Conservation (phyloP, 1,284 basidiomycete species). For the Meripilus lineatus region DNA sequence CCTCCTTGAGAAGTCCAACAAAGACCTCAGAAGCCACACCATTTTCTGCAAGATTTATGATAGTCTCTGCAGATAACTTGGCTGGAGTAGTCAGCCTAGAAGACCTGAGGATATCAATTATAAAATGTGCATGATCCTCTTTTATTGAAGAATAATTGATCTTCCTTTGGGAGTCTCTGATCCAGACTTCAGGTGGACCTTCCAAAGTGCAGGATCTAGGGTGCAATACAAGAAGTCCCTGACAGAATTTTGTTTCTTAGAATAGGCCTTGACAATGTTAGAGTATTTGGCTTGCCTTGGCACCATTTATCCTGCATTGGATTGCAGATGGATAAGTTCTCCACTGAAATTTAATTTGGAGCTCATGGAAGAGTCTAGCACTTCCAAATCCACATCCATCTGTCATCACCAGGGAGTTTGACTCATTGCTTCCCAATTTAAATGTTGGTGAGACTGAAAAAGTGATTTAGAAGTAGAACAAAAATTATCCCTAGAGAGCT, state of each 20-base stretch:
- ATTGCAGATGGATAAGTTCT: slow-evolving; percentile 32
- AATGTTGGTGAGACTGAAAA: slow-evolving; percentile 16
- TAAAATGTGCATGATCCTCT: slow-evolving; percentile 28
- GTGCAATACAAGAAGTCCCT: slow-evolving; percentile 13
- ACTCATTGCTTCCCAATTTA: slow-evolving; percentile 21
- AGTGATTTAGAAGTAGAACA: not conserved
- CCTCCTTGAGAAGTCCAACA: slow-evolving; percentile 20
- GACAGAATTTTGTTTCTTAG: not conserved
- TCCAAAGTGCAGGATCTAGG: slow-evolving; percentile 13
- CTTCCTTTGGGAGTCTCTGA: slow-evolving; percentile 40
- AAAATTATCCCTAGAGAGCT: not conserved
- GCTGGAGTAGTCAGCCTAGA: slow-evolving; percentile 31
- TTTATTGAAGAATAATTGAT: slow-evolving; percentile 27
- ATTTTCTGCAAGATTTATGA: slow-evolving; percentile 43
- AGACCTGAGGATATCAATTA: slow-evolving; percentile 35
- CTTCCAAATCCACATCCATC: slow-evolving; percentile 41
- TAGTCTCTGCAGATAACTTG: slow-evolving; percentile 36
- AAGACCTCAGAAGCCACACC: slow-evolving; percentile 32
- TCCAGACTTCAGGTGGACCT: slow-evolving; percentile 25
- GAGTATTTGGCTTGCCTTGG: slow-evolving; percentile 21
- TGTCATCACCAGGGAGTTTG: slow-evolving; percentile 36
- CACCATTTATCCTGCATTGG: slow-evolving; percentile 36
- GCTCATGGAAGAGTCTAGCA: slow-evolving; percentile 21
- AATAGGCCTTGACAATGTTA: not conserved
- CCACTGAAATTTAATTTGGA: slow-evolving; percentile 28